phyloP scores from a whole-genome alignment of 1,284 basidiomycete species.

The Amylostereum areolatum region DNA sequence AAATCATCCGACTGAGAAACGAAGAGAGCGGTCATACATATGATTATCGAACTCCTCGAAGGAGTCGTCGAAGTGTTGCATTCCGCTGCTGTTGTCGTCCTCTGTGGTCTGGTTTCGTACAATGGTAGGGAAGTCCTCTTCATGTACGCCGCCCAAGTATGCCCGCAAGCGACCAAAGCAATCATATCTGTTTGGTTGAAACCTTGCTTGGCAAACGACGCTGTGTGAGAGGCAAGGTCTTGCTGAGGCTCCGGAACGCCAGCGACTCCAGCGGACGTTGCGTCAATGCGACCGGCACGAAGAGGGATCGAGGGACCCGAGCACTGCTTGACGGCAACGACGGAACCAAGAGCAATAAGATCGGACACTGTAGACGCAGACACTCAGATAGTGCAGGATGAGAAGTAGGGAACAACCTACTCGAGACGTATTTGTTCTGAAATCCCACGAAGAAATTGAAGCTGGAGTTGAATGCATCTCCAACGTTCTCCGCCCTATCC shows the following conservation, averaged over 20 bases:
- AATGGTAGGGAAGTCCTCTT: slow-evolving; percentile 20
- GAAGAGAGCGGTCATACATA: too few relatives aligned
- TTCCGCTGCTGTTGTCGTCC: not conserved
- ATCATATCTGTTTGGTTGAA: slow-evolving; percentile 21
- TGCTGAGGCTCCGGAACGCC: slow-evolving; percentile 24
- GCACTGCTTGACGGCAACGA: slow-evolving; percentile 17
- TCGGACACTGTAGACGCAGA: slow-evolving; percentile 8
- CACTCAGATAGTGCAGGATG: not conserved
- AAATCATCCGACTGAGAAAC: too few relatives aligned
- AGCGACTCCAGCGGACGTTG: slow-evolving; percentile 14
- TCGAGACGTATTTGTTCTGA: slow-evolving; percentile 3
- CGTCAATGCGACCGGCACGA: slow-evolving; percentile 21
- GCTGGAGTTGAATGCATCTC: slow-evolving; percentile 19
- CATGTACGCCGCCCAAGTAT: slow-evolving; percentile 22
- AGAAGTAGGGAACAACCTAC: too few relatives aligned
- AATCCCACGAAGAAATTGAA: slow-evolving; percentile 3
- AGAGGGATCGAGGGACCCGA: slow-evolving; percentile 16
- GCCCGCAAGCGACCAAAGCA: slow-evolving; percentile 21
- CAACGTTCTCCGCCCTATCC: slow-evolving; percentile 16
- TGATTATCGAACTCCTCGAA: slow-evolving; percentile 12
- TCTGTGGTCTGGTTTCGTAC: slow-evolving; percentile 5
- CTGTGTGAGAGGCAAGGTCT: slow-evolving; percentile 12
- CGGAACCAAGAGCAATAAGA: slow-evolving; percentile 18
- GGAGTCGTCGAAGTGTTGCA: slow-evolving; percentile 14
- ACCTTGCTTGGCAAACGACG: slow-evolving; percentile 17